Evolutionary conservation across 1,139 yeast species (phyloP), one percentile per base, ranked within the genome.

Genomic region (Diutina siamensis): DNA sequence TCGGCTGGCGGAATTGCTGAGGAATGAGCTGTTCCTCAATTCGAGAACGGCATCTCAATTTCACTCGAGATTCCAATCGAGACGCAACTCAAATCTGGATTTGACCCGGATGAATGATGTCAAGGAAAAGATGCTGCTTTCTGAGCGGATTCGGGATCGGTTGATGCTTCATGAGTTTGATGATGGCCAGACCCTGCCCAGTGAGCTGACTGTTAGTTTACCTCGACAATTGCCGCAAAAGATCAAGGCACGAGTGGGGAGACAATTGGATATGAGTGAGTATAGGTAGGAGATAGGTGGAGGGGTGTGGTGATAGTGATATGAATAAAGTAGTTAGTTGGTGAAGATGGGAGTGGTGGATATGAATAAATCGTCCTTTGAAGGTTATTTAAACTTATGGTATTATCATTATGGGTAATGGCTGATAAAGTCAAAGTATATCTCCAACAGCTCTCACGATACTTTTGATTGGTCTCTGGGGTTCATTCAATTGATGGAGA

Each of bases 81-180:
- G 55, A 3, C 56, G 60, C 13, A 66, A 65, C 49, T 55, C 68
- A 32, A 48, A 48, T 41, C 51, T 52, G 36, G 44, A 32, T n/a
- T 21, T 44, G 44, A 33, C 32, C 7, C 34, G 42, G 22, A 9
- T 31, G 35, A 51, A 49, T 34, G 63, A 61, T 35, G 44, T 60
- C 46, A 64, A 59, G 47, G 60, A 61, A 32, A 67, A 66, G 46
- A 53, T 60, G 38, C 53, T 62, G 12, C 54, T 67, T 44, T 56
- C 65, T 12, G 70, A 64, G 45, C 53, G 62, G 12, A 70, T 70
- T 44, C 57, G 74, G 46, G 74, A 69, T 44, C 56, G 59, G 44
- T 56, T 68, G 48, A 57, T 60, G 12, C 34, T 35, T 9, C 28
- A 35, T 10, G n/a, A 17, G 7, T 17, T n/a, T n/a, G 40, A 35